Base-by-base conservation (phyloP, 2,329 filamentous ascomycete genomes). In the Fusarium sp. region DNA sequence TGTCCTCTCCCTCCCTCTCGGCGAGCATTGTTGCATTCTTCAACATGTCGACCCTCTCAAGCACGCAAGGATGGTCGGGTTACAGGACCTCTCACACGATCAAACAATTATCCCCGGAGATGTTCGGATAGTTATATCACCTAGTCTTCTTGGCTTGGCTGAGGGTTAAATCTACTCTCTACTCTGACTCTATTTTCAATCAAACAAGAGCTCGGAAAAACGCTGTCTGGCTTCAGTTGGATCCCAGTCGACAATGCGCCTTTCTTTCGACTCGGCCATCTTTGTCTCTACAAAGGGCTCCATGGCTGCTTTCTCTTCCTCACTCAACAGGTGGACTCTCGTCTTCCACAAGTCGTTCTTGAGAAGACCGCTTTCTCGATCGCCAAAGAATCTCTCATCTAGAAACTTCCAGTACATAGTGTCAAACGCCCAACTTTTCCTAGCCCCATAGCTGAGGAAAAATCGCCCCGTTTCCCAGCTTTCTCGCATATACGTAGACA, bases 371-470 rank as follows among this genome's bases (percentile, higher is more conserved):
- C 42, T 49, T 24, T 67, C 69, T 31, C 78, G 56, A 22, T 70
- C 10, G 3, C 75, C 73, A 53, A 83, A 84, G 63, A 79, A 83
- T 5, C 66, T 75, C 68, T 80, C 75, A 51, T 84, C 81, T 9
- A 84, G 58, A 38, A 17, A 38, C n/a, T n/a, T 38, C 36, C 36
- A 38, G 36, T 38, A 38, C 5, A 84, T 69, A 7, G 73, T 59
- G 56, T 85, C 83, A 64, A 85, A 83, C 0, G 77, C 80, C 81
- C 80, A 83, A 55, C 80, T 83, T 55, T 82, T 83, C 62, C 80
- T 79, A 3, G 79, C 80, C 2, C 77, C 82, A 22, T 83, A 83
- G 62, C 69, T 81, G 22, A 83, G 62, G 75, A 73, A 81, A 67
- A 81, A 83, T 3, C 75, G 69, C 6, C 79, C 36, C 16, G 75